Evolutionary conservation across 306 rosid genomes (phyloP).

Genomic region (Vigna nakashimae): DNA sequence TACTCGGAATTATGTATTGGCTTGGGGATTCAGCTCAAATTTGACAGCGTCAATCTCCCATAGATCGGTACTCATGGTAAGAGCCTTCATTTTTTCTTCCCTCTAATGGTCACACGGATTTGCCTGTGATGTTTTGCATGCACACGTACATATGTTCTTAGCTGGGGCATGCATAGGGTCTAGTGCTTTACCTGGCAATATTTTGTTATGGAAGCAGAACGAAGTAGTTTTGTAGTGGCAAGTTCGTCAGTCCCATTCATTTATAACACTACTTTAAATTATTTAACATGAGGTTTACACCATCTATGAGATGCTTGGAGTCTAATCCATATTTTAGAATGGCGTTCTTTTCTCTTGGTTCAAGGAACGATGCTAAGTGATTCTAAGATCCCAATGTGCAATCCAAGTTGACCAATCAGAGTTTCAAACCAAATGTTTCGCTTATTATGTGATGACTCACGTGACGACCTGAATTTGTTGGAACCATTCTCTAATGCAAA

Average conservation of each 20-base stretch:
- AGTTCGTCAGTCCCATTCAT: constrained; percentile 23
- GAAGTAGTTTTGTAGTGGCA: constrained; percentile 20
- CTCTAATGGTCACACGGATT: not conserved
- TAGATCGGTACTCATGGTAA: constrained; percentile 38
- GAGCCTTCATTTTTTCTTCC: constrained; percentile 25
- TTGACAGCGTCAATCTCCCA: constrained; percentile 49
- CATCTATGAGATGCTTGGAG: constrained; percentile 1
- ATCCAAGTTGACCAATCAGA: not conserved
- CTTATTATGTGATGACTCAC: not conserved
- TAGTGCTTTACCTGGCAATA: constrained; percentile 18
- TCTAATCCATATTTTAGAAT: not conserved
- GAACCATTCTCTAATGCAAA: not conserved
- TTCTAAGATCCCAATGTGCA: not conserved
- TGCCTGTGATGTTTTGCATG: constrained; percentile 36
- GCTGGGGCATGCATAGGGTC: constrained; percentile 32
- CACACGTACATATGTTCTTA: constrained; percentile 39
- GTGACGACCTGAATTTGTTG: constrained; percentile 1
- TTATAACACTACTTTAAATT: constrained; percentile 15
- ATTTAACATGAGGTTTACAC: constrained; percentile 37
- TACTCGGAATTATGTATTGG: constrained; percentile 43
- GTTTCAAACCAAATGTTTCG: not conserved
- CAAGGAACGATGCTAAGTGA: not conserved
- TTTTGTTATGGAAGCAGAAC: constrained; percentile 43
- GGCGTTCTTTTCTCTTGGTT: not conserved
- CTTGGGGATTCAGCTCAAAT: constrained; percentile 54